These are phyloP conservation scores for Cafeteria roenbergensis DNA, from an alignment of 108 stramenopile genomes.

Conservation along the genomic window DNA sequence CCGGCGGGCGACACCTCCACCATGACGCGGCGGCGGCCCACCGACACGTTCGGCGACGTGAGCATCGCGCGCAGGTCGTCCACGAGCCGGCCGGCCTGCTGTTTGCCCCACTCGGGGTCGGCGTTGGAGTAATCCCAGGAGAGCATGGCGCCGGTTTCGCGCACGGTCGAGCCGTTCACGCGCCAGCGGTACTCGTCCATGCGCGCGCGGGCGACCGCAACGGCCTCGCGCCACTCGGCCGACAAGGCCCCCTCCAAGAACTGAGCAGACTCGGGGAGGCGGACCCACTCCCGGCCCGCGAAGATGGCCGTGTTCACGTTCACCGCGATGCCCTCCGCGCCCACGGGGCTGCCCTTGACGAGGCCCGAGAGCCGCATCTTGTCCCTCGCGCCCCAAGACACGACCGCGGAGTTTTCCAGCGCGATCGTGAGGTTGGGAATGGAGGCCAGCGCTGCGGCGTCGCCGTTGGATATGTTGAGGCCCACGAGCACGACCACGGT, in stretches of 20 bases:
- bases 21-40: neutral
- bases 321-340: no score
- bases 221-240: conserved; percentile 74
- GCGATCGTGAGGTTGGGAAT: conserved; percentile 1
- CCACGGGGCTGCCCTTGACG: no score
- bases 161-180: conserved; percentile 30
- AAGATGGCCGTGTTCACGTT: neutral
- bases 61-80: conserved; percentile 43
- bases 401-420: neutral
- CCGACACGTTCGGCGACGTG: neutral
- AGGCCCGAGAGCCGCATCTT: no score
- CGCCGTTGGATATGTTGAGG: neutral
- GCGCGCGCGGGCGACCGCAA: conserved; percentile 50
- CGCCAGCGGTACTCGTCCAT: conserved; percentile 17
- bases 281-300: neutral
- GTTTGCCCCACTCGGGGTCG: conserved; percentile 94
- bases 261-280: conserved; percentile 51
- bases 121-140: conserved; percentile 93
- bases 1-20: neutral
- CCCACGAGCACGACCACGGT: conserved; percentile 7
- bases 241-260: conserved; percentile 82
- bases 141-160: conserved; percentile 56
- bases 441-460: neutral
- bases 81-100: conserved; percentile 77
- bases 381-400: conserved; percentile 6